These are phyloP conservation scores for Fusarium metavorans DNA, from an alignment of 2,329 filamentous ascomycete species.

Conservation along the genomic window DNA sequence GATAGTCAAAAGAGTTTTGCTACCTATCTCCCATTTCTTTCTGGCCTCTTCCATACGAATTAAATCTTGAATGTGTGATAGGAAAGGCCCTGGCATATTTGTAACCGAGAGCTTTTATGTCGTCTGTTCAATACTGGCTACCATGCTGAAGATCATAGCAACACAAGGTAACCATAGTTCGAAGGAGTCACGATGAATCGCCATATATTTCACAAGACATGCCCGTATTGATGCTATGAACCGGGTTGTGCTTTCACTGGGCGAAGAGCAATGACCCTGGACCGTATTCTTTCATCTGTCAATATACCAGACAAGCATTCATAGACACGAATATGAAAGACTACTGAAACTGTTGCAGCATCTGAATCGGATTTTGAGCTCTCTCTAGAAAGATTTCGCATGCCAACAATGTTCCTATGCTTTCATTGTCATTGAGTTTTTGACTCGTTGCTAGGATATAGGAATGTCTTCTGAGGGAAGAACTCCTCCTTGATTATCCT, in stretches of 20 bases:
- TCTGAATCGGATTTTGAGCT: not conserved
- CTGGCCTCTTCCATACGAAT: not conserved
- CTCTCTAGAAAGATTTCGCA: not conserved
- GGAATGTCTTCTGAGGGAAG: not conserved
- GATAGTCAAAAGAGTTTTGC: not conserved
- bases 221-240: not conserved
- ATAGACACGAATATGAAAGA: not conserved
- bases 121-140: not conserved
- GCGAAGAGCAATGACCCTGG: not conserved
- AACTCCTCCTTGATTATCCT: conserved; percentile 78
- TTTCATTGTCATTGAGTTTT: not conserved
- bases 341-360: not conserved
- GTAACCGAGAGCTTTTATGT: not conserved
- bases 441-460: conserved; percentile 5
- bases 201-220: not conserved
- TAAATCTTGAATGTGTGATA: not conserved
- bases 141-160: not conserved
- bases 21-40: not conserved
- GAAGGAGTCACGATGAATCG: not conserved
- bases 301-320: not conserved
- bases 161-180: not conserved
- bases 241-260: not conserved
- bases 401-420: no score
- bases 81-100: not conserved
- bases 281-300: not conserved